These are phyloP conservation scores for Candida odintsovae DNA, from an alignment of 805 yeast species.

Conservation along the genomic window DNA sequence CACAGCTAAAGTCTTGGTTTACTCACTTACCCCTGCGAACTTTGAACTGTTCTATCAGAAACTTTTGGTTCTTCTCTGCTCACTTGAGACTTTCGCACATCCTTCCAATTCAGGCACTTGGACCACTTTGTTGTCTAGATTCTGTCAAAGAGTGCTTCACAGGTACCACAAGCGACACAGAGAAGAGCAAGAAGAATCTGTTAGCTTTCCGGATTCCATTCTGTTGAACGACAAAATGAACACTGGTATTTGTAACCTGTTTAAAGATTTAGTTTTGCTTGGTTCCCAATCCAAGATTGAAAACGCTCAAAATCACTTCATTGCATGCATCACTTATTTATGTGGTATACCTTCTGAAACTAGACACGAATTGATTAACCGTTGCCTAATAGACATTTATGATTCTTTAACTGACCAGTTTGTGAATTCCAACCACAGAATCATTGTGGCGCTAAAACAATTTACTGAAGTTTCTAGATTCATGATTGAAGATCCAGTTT, in stretches of 20 bases:
- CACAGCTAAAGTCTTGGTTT: constrained; percentile 49
- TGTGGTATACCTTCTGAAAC: constrained; percentile 47
- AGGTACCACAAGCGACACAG: constrained; percentile 54
- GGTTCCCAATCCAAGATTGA: constrained; percentile 78
- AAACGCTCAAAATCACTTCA: constrained; percentile 49
- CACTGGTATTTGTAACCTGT: constrained; percentile 31
- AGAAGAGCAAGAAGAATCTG: constrained; percentile 37
- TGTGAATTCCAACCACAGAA: constrained; percentile 73
- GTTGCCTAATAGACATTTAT: constrained; percentile 65
- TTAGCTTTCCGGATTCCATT: constrained; percentile 23
- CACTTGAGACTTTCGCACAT: constrained; percentile 77
- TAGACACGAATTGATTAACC: constrained; percentile 40
- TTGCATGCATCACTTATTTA: constrained; percentile 54
- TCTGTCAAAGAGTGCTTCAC: constrained; percentile 53
- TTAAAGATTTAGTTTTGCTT: constrained; percentile 46
- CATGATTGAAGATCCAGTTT: constrained; percentile 57
- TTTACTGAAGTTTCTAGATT: constrained; percentile 61
- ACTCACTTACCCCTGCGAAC: constrained; percentile 51
- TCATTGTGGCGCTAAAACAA: constrained; percentile 63
- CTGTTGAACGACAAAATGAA: constrained; percentile 29
- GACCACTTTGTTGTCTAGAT: constrained; percentile 64
- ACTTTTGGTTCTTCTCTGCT: constrained; percentile 51
- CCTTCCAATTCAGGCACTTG: constrained; percentile 94
- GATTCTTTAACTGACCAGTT: constrained; percentile 59
- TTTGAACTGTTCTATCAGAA: constrained; percentile 42